phyloP scores from a whole-genome alignment of 257 asterid species.

The Fraxinus americana region DNA sequence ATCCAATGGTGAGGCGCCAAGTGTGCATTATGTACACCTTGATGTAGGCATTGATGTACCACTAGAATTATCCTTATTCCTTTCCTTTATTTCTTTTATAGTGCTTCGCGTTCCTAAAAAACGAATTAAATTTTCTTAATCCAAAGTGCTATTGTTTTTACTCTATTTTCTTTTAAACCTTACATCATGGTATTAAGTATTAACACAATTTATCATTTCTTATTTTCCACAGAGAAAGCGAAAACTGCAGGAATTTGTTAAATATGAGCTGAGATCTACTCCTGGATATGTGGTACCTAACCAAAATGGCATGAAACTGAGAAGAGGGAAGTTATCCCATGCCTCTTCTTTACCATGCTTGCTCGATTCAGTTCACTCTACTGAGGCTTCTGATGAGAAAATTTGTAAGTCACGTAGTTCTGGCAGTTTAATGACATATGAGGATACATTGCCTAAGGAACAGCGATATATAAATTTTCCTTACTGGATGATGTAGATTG shows the following conservation, averaged over 20 bases:
- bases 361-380: slow-evolving; percentile 48
- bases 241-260: slow-evolving; percentile 57
- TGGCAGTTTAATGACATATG: slow-evolving; percentile 46
- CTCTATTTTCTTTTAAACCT: background rate
- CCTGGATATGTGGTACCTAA: slow-evolving; percentile 35
- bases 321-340: slow-evolving; percentile 43
- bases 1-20: too few relatives aligned
- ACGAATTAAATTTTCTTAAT: background rate
- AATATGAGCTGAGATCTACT: slow-evolving; percentile 44
- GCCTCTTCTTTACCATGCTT: slow-evolving; percentile 53
- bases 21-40: too few relatives aligned
- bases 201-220: background rate
- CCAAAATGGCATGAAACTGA: slow-evolving; percentile 31
- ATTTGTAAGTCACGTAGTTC: slow-evolving; percentile 43
- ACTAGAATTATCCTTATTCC: too few relatives aligned
- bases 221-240: slow-evolving; percentile 59
- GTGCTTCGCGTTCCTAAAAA: background rate
- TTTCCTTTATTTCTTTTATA: too few relatives aligned
- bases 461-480: slow-evolving; percentile 34
- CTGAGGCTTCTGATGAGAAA: slow-evolving; percentile 35
- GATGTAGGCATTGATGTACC: too few relatives aligned
- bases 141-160: background rate
- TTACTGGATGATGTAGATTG: slow-evolving; percentile 32
- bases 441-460: slow-evolving; percentile 36
- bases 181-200: background rate